Conservation (phyloP, 1,284 basidiomycete species). For the Papiliotrema laurentii region DNA sequence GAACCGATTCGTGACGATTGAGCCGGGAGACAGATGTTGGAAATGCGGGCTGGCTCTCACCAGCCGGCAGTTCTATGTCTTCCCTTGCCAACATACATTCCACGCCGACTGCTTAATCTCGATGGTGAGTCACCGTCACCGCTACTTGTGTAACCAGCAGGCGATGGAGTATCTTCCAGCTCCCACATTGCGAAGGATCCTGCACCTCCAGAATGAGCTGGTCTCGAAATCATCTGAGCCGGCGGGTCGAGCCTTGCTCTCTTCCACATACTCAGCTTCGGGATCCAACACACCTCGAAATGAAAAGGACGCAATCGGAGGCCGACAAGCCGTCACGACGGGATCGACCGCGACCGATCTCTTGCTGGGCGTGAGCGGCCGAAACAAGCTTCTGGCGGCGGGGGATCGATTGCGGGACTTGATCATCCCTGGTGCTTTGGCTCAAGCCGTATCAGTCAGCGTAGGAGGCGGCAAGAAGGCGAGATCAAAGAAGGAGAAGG, state of each 20-base stretch:
- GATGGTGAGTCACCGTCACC: slow-evolving; percentile 58
- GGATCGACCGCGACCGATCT: slow-evolving; percentile 39
- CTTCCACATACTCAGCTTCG: slow-evolving; percentile 29
- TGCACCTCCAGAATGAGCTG: slow-evolving; percentile 77
- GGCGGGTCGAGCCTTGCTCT: slow-evolving; percentile 34
- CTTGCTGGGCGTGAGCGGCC: slow-evolving; percentile 53
- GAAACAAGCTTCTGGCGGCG: slow-evolving; percentile 77
- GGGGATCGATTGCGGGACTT: slow-evolving; percentile 83
- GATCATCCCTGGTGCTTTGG: slow-evolving; percentile 86
- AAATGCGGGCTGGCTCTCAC: slow-evolving; percentile 71
- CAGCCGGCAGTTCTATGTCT: slow-evolving; percentile 92
- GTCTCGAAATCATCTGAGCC: slow-evolving; percentile 51
- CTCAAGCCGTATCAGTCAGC: slow-evolving; percentile 53
- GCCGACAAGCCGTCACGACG: slow-evolving; percentile 11
- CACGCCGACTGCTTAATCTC: slow-evolving; percentile 91
- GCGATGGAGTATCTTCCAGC: slow-evolving; percentile 84
- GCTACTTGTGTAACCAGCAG: slow-evolving; percentile 50
- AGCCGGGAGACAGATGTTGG: slow-evolving; percentile 79
- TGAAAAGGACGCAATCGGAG: slow-evolving; percentile 8
- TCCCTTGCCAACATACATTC: slow-evolving; percentile 94
- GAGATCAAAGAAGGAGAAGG: slow-evolving; percentile 52
- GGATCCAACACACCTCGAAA: slow-evolving; percentile 22
- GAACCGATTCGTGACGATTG: slow-evolving; percentile 90
- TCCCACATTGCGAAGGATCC: slow-evolving; percentile 70
- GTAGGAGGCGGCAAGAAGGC: slow-evolving; percentile 58